Evolutionary conservation across 768 basidiomycete species (phyloP).

Genomic region (Sporobolomyces pararoseus): DNA sequence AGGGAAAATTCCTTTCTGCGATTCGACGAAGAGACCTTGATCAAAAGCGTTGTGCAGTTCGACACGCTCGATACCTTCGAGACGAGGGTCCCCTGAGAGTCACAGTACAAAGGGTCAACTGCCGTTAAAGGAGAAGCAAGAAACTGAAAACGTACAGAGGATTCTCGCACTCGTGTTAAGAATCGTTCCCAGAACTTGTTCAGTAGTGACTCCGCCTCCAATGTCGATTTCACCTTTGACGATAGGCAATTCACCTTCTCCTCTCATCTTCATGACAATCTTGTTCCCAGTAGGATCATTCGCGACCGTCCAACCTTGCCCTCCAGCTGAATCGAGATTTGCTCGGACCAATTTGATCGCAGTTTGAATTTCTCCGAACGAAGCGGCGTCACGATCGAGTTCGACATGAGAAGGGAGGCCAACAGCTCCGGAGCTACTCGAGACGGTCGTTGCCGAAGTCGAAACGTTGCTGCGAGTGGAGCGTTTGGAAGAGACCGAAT

Average conservation of each 20-base stretch:
- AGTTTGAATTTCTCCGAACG: constrained; percentile 18
- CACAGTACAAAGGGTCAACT: not conserved
- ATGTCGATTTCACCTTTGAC: constrained; percentile 39
- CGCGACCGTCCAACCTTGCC: constrained; percentile 30
- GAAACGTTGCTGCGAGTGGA: constrained; percentile 2
- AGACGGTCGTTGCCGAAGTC: constrained; percentile 1
- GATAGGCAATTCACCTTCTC: constrained; percentile 6
- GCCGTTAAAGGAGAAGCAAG: not conserved
- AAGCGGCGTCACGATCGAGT: constrained; percentile 7
- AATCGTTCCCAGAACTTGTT: constrained; percentile 39
- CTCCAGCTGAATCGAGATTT: constrained; percentile 22
- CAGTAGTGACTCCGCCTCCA: constrained; percentile 30
- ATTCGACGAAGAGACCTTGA: constrained; percentile 28
- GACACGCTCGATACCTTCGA: constrained; percentile 11
- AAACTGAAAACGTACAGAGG: constrained; percentile 26
- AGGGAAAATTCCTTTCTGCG: constrained; percentile 40
- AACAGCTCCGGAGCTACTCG: not conserved
- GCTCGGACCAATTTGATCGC: constrained; percentile 26
- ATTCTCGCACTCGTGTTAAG: constrained; percentile 28
- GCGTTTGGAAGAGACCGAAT: constrained; percentile 13
- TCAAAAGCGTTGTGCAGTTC: constrained; percentile 37
- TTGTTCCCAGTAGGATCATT: constrained; percentile 21
- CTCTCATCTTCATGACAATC: constrained; percentile 17
- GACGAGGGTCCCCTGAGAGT: constrained; percentile 32
- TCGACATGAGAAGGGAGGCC: constrained; percentile 32